Evolutionary conservation across 2,329 filamentous ascomycete genomes (phyloP).

Genomic region (Aspergillus unguis): DNA sequence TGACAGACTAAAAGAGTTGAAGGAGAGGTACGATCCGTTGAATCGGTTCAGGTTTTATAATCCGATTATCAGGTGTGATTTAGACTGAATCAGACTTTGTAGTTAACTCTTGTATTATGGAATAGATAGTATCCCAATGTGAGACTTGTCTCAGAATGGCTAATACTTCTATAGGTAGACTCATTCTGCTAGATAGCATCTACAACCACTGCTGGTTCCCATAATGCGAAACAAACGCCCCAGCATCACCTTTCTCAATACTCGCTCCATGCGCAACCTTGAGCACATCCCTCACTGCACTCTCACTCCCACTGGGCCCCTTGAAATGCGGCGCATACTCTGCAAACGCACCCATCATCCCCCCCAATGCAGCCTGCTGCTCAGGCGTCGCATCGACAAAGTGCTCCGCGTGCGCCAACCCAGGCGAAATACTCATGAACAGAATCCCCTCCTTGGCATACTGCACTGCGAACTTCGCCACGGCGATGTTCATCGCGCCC

Average conservation of each 20-base stretch:
- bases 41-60: background rate
- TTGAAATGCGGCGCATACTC: constrained; percentile 43
- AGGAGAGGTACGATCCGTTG: background rate
- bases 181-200: no score
- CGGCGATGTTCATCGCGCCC: constrained; percentile 51
- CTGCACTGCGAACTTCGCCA: constrained; percentile 54
- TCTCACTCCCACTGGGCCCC: constrained; percentile 34
- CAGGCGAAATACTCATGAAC: constrained; percentile 53
- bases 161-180: no score
- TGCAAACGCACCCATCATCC: constrained; percentile 30
- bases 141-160: no score
- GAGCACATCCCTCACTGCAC: constrained; percentile 35
- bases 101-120: no score
- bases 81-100: no score
- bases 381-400: constrained; percentile 17
- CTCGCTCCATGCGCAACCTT: constrained; percentile 37
- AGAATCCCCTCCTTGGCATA: constrained; percentile 52
- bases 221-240: constrained; percentile 53
- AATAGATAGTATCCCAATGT: no score
- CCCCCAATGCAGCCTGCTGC: constrained; percentile 21
- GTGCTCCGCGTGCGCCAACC: constrained; percentile 48
- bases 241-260: constrained; percentile 45
- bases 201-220: constrained; percentile 46
- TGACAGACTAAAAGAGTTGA: background rate
- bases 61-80: background rate